Percentiles rank a stretch among this genome's conserved stretches.
phyloP scores from a whole-genome alignment of 495 filamentous ascomycete species.

The Friedmanniomyces simplex region DNA sequence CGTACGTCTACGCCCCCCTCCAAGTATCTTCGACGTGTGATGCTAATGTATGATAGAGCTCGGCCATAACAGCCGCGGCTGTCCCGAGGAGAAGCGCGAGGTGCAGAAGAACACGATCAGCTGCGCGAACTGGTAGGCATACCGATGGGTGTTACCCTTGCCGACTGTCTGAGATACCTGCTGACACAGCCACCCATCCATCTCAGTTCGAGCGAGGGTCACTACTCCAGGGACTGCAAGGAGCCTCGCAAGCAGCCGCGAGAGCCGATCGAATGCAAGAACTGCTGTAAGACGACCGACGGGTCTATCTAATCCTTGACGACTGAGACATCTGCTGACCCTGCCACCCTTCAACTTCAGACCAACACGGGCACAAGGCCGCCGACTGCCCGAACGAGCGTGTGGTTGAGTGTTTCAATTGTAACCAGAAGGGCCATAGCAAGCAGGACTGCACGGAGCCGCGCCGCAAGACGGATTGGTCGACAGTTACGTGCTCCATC shows the following conservation, averaged over 20 bases:
- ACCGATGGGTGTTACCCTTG: background rate
- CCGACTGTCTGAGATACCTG: background rate
- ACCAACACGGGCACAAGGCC: conserved; percentile 27
- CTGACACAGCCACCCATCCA: background rate
- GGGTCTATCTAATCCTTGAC: conserved; percentile 42
- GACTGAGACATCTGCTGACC: conserved; percentile 64
- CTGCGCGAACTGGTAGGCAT: too few relatives aligned
- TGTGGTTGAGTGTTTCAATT: background rate
- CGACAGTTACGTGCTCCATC: conserved; percentile 61
- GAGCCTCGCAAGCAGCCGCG: background rate
- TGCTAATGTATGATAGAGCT: conserved; percentile 39
- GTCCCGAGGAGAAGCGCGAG: conserved; percentile 50
- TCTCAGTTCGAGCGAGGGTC: too few relatives aligned
- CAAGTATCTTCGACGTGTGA: background rate
- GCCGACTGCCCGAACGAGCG: background rate
- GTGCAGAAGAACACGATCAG: conserved; percentile 31
- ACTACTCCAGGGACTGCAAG: conserved; percentile 3
- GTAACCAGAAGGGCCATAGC: conserved; percentile 34
- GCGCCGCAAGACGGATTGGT: conserved; percentile 47
- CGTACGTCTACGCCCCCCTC: conserved; percentile 7
- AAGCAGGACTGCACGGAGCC: conserved; percentile 25
- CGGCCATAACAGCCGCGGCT: conserved; percentile 53
- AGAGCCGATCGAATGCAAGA: conserved; percentile 50
- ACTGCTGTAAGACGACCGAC: conserved; percentile 57
- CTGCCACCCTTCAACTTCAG: conserved; percentile 26